A percentile compares a stretch with the other conserved stretches of the same genome.
Conservation (phyloP, 2,329 filamentous ascomycete species). For the Talaromyces sp. region DNA sequence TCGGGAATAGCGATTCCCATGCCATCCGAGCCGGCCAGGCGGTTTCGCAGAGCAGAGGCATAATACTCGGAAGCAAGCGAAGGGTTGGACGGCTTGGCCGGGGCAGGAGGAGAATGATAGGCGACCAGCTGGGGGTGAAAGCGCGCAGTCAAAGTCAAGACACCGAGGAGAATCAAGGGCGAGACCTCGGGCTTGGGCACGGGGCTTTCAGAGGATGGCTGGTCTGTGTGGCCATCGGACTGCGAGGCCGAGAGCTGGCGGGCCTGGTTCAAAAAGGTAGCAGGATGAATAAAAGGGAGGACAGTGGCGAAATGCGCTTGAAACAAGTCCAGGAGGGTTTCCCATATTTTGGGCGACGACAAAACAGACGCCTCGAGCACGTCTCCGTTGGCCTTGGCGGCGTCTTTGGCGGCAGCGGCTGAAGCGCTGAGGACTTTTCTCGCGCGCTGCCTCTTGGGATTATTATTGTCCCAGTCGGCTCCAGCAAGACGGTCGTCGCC, state of each 20-base stretch:
- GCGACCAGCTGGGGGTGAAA: slow-evolving; percentile 48
- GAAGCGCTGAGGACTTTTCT: slow-evolving; percentile 28
- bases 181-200: slow-evolving; percentile 33
- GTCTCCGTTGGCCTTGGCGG: slow-evolving; percentile 34
- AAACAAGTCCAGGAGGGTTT: slow-evolving; percentile 54
- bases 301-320: slow-evolving; percentile 54
- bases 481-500: slow-evolving; percentile 33
- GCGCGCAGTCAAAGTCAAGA: slow-evolving; percentile 52
- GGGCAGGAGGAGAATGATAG: slow-evolving; percentile 43
- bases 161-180: slow-evolving; percentile 49
- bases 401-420: slow-evolving; percentile 23
- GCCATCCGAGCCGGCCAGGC: slow-evolving; percentile 41
- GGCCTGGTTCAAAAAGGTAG: slow-evolving; percentile 49
- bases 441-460: slow-evolving; percentile 37
- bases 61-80: slow-evolving; percentile 51
- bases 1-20: slow-evolving; percentile 38
- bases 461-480: slow-evolving; percentile 33
- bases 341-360: slow-evolving; percentile 53
- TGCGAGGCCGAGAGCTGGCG: slow-evolving; percentile 29
- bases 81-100: slow-evolving; percentile 42
- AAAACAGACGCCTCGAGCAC: slow-evolving; percentile 47
- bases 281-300: slow-evolving; percentile 53
- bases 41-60: slow-evolving; percentile 46
- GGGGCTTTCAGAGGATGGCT: slow-evolving; percentile 21
- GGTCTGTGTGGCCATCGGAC: slow-evolving; percentile 13